Evolutionary conservation across 768 basidiomycete genomes (phyloP), one percentile per base, ranked within the genome.

Genomic region (Stropharia rugosoannulata): DNA sequence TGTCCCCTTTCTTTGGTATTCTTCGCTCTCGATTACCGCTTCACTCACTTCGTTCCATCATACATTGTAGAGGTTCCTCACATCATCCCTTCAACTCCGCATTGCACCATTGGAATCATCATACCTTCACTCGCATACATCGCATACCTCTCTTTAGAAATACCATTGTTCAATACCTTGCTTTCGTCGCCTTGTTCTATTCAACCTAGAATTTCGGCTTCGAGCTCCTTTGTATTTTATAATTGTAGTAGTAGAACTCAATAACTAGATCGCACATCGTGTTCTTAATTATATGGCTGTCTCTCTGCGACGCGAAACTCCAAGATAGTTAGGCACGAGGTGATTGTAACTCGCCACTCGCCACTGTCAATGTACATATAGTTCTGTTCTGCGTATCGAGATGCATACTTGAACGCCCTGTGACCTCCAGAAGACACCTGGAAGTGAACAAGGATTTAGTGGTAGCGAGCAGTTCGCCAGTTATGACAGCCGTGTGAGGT

Each of bases 101-200:
- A 52, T 25, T 52, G 42, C 51, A 52, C 43, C 42, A 52, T 25
- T 37, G 51, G 51, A 52, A 36, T 39, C 51, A 52, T 39, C 41
- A 43, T 44, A 35, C 29, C 44, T 32, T 52, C 25, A 45, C 42
- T 29, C 42, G 35, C 51, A 44, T 43, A 18, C 41, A 16, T 43
- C 51, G 36, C 29, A 52, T 52, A 52, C 41, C 51, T 52, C 51
- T 52, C 35, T 44, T 32, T 52, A 44, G 42, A 52, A 52, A 52
- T 32, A 18, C 51, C 51, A 52, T 44, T 52, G 51, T 52, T 42
- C 27, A 52, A 35, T 35, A 52, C 38, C 51, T 44, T 52, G 41
- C 44, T 52, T 43, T 52, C 51, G 51, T 52, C 44, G 42, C 42
- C 38, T 52, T 52, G 41, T 43, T 52, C 37, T 43, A 36, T 37